Percentiles rank a stretch among this genome's conserved stretches.
These are phyloP conservation scores for Phytophthora tentaculata DNA, from an alignment of 352 stramenopile species.

Conservation along the genomic window DNA sequence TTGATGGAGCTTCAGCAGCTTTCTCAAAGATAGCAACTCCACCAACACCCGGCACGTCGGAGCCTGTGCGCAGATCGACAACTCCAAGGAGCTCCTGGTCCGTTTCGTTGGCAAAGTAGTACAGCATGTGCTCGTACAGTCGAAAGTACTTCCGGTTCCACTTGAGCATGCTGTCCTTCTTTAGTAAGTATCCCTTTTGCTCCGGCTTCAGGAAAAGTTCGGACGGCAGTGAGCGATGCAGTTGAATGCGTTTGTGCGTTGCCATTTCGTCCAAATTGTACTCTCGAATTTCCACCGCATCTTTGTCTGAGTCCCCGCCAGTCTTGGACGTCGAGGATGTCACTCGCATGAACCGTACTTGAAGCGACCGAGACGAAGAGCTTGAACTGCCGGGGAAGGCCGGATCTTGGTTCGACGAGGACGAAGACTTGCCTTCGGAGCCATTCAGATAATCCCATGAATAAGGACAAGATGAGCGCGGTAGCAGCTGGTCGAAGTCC, in stretches of 20 bases:
- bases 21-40: constrained; percentile 89
- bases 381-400: constrained; percentile 63
- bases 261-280: constrained; percentile 91
- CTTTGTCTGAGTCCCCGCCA: constrained; percentile 68
- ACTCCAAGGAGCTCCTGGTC: constrained; percentile 87
- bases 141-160: constrained; percentile 92
- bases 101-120: constrained; percentile 88
- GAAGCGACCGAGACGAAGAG: constrained; percentile 68
- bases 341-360: constrained; percentile 90
- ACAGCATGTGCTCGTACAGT: constrained; percentile 88
- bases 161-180: constrained; percentile 91
- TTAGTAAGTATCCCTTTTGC: constrained; percentile 81
- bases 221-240: constrained; percentile 83
- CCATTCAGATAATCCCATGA: constrained; percentile 87
- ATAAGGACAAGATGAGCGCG: constrained; percentile 80
- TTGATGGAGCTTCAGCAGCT: constrained; percentile 50
- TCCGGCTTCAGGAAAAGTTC: constrained; percentile 82
- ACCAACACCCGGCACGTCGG: constrained; percentile 71
- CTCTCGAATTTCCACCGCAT: constrained; percentile 85
- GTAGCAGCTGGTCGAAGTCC: constrained; percentile 79
- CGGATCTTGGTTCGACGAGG: constrained; percentile 67
- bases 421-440: constrained; percentile 61
- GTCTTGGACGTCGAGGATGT: constrained; percentile 70
- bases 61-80: constrained; percentile 77
- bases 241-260: constrained; percentile 77